Evolutionary conservation across 495 filamentous ascomycete species (phyloP), one percentile per base, ranked within the genome.

Genomic region (Talaromyces proteolyticus): DNA sequence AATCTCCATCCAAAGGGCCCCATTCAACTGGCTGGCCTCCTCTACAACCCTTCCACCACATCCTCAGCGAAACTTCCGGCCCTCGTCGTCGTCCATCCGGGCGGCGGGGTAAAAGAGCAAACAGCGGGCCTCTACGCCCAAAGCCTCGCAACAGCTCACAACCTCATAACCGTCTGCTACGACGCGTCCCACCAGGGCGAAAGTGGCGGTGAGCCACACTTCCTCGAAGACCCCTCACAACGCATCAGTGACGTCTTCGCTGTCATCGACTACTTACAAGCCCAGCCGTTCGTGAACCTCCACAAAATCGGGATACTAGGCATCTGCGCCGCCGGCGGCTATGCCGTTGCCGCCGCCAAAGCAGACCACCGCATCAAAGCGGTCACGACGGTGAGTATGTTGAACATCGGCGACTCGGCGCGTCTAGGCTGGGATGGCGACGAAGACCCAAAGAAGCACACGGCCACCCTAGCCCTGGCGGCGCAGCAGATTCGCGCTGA

Each of bases 81-180:
- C 6, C 25, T 29, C 6, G 25, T 29, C 25, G 25, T 29, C 25
- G 25, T 29, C 12, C 67, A 72, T 52, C 70, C 70, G 0, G 60
- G 64, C 53, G 63, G 59, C 12, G 63, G 58, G 11, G 63, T 69
- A 20, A 71, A 74, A 52, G 70, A 76, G 51, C 68, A 74, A 49
- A 65, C 61, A 18, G 60, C 69, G 0, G 62, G 55, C 36, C 55
- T 64, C 2, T 66, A 74, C 29, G 70, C 67, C 8, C 58, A 49
- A 6, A 52, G 58, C n/a, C 53, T 74, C 10, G 58, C 69, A 21
- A 12, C 5, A 29, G 59, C 68, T 19, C 49, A 58, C 3, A 69
- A 68, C 4, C 73, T 74, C 53, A 49, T 66, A 23, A 58, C 61
- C 0, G 51, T 74, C 22, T 57, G 64, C 0, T 53, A 66, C 21